Conservation (phyloP, 163 green algal species). For the Scenedesmus sp. region DNA sequence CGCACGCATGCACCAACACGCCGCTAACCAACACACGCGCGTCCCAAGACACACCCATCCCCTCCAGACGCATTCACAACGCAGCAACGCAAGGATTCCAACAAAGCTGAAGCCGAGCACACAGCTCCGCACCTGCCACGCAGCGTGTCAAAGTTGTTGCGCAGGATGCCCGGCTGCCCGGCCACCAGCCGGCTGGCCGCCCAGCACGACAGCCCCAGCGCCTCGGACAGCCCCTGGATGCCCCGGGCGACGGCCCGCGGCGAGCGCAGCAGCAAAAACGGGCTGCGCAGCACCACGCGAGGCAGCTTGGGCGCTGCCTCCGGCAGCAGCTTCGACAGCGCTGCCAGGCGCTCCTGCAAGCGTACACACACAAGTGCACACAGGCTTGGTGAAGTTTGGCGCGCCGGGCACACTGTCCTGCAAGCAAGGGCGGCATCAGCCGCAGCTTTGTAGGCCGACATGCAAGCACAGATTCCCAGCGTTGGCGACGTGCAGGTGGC, state of each 20-base stretch:
- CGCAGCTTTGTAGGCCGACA: no score
- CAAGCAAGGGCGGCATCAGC: neutral
- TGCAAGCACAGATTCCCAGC: no score
- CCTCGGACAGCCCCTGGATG: slow-evolving; percentile 4
- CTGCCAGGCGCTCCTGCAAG: slow-evolving; percentile 31
- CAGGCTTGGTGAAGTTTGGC: neutral
- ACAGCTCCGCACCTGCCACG: slow-evolving; percentile 12
- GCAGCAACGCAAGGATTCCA: no score
- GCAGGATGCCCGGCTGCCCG: slow-evolving; percentile 34
- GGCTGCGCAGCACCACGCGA: slow-evolving; percentile 29
- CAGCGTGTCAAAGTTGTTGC: slow-evolving; percentile 33
- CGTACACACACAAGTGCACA: neutral
- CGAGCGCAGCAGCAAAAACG: slow-evolving; percentile 17
- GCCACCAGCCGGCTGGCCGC: slow-evolving; percentile 31
- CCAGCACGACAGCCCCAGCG: slow-evolving; percentile 47
- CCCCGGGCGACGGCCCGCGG: slow-evolving; percentile 21
- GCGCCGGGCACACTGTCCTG: no score
- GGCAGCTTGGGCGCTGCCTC: slow-evolving; percentile 38
- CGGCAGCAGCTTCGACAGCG: slow-evolving; percentile 46
- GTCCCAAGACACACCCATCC: no score
- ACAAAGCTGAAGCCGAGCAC: neutral
- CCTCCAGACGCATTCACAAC: no score
- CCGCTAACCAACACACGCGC: no score
- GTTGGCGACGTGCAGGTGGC: no score
- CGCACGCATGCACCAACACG: no score